phyloP scores from a whole-genome alignment of 106 monocot species.

The Agapanthus africanus region DNA sequence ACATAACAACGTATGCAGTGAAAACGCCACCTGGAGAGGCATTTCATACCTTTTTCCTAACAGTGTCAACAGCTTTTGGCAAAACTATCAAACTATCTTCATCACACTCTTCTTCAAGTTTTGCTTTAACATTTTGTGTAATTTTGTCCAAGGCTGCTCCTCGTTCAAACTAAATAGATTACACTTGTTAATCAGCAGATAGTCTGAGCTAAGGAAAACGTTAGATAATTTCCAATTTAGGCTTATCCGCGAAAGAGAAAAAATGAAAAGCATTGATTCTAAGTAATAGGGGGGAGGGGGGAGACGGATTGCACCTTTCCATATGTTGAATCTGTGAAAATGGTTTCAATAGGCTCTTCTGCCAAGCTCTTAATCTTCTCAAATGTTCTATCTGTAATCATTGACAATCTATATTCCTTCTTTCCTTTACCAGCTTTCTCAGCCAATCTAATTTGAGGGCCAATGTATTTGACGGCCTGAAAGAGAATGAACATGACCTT shows the following conservation, averaged over 20 bases:
- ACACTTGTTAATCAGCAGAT: not conserved
- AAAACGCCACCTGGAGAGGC: not conserved
- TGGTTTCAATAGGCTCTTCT: constrained; percentile 62
- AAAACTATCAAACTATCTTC: constrained; percentile 81
- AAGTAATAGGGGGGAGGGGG: not conserved
- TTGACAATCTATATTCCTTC: constrained; percentile 76
- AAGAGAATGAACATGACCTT: constrained; percentile 14
- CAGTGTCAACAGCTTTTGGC: constrained; percentile 67
- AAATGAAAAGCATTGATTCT: not conserved
- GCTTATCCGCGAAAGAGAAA: not conserved
- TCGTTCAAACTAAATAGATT: constrained; percentile 69
- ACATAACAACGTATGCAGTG: not conserved
- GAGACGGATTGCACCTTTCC: constrained; percentile 55
- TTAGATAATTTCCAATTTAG: not conserved
- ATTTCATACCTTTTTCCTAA: constrained; percentile 76
- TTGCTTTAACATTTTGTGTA: constrained; percentile 57
- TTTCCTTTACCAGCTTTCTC: constrained; percentile 84
- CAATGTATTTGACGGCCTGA: constrained; percentile 91
- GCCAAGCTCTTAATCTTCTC: constrained; percentile 67
- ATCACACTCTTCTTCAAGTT: constrained; percentile 85
- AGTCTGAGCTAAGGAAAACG: not conserved
- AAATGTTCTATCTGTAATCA: constrained; percentile 61
- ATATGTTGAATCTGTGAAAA: constrained; percentile 84
- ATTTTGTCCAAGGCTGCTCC: constrained; percentile 95
- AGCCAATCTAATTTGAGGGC: constrained; percentile 88